phyloP scores from a whole-genome alignment of 1,284 basidiomycete genomes.

The Ustilago loliicola region DNA sequence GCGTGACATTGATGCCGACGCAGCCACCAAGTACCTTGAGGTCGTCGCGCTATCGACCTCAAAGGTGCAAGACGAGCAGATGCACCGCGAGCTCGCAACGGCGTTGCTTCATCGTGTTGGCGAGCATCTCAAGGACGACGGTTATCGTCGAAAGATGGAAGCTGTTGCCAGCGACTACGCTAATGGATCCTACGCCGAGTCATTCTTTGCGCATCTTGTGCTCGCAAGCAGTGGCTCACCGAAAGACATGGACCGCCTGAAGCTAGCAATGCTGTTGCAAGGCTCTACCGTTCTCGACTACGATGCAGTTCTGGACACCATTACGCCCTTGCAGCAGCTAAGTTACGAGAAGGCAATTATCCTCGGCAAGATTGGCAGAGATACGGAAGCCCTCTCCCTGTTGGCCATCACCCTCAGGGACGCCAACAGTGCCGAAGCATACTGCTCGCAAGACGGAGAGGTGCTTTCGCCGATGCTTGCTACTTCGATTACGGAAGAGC shows the following conservation, averaged over 20 bases:
- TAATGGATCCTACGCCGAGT: constrained; percentile 55
- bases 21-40: constrained; percentile 63
- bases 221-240: constrained; percentile 35
- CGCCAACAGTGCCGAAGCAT: constrained; percentile 60
- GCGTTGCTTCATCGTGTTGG: constrained; percentile 28
- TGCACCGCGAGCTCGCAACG: constrained; percentile 52
- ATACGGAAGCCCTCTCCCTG: constrained; percentile 52
- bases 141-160: constrained; percentile 27
- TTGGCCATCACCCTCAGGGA: constrained; percentile 59
- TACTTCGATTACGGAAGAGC: constrained; percentile 42
- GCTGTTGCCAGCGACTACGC: constrained; percentile 42
- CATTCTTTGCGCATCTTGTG: constrained; percentile 60
- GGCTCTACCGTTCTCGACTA: constrained; percentile 53
- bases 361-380: constrained; percentile 52
- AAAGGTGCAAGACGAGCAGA: constrained; percentile 49
- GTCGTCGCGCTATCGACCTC: constrained; percentile 51
- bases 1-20: constrained; percentile 45
- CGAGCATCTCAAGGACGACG: constrained; percentile 16
- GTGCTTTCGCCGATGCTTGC: constrained; percentile 57
- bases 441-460: constrained; percentile 59
- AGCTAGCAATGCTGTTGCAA: constrained; percentile 59
- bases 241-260: constrained; percentile 46
- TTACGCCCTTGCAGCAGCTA: constrained; percentile 29
- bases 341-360: constrained; percentile 58
- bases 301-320: constrained; percentile 16